Base-by-base conservation (phyloP, 2,329 filamentous ascomycete genomes). In the Cladosporium velox region DNA sequence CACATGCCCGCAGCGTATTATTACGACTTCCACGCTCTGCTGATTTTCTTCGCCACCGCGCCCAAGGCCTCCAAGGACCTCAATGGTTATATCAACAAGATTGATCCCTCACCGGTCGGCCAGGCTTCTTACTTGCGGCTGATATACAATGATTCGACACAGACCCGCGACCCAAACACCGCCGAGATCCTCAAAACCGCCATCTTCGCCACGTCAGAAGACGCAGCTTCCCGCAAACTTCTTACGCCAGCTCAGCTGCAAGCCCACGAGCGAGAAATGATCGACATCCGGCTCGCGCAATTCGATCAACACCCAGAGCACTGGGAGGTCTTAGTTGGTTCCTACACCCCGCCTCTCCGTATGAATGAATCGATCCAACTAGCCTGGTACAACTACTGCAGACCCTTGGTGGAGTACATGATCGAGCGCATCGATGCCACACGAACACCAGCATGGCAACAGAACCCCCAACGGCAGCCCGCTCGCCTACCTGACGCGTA, bases 201-300 rank as follows among this genome's bases (percentile, higher is more conserved):
- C 6, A 49, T 75, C 57, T 51, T 67, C 5, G 74, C 75, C 3
- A 68, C 74, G 1, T 30, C 60, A 2, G 28, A 69, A 4, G 68
- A 77, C n/a, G 38, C 47, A 24, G 61, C 54, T 0, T 32, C 78
- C 12, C 76, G 75, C 49, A 62, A 72, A 7, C 15, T 69, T 10
- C 59, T 68, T 30, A 59, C 28, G 1, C 58, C 67, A 30, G 47
- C 60, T 5, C 59, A 69, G 60, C 18, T 44, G 62, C 59, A 71
- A 44, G 61, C 66, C 5, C 57, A 58, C 52, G 61, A 52, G 28
- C 41, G 30, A 10, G 18, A 38, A 12, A 51, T 59, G 30, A 67
- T 67, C 21, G 62, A 69, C 14, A 49, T 64, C 10, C 28, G 67
- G 11, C 59, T 71, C 4, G 57, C 32, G 30, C 62, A 47, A 12